Conservation (phyloP, 2,329 filamentous ascomycete genomes). For the Epichloe baconii region DNA sequence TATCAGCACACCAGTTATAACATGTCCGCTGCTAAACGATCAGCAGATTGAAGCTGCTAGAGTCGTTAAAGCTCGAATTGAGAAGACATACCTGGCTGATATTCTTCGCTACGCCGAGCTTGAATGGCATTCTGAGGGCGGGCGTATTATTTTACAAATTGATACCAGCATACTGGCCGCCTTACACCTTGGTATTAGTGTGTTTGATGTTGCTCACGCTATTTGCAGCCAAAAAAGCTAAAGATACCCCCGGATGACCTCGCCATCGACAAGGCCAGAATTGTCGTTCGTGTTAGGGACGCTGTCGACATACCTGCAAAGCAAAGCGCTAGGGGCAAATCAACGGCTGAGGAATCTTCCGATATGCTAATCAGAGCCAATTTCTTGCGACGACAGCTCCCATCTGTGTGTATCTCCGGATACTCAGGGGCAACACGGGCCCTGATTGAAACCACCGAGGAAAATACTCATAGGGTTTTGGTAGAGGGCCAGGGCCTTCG, state of each 20-base stretch:
- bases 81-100: conserved; percentile 85
- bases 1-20: conserved; percentile 91
- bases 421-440: conserved; percentile 77
- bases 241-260: conserved; percentile 59
- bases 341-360: conserved; percentile 26
- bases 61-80: conserved; percentile 83
- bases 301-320: conserved; percentile 35
- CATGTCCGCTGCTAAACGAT: conserved; percentile 69
- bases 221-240: conserved; percentile 71
- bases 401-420: conserved; percentile 75
- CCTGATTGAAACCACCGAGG: conserved; percentile 72
- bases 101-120: conserved; percentile 73
- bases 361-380: conserved; percentile 65
- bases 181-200: conserved; percentile 67
- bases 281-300: conserved; percentile 60
- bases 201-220: conserved; percentile 59
- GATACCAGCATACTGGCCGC: conserved; percentile 67
- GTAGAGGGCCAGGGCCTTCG: conserved; percentile 91
- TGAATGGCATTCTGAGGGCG: conserved; percentile 66
- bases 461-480: conserved; percentile 57
- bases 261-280: conserved; percentile 43
- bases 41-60: conserved; percentile 66
- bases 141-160: conserved; percentile 69
- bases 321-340: conserved; percentile 33
- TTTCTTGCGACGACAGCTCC: conserved; percentile 69